Evolutionary conservation across 441 rosid genomes (phyloP).

Genomic region (Pelargonium australe): DNA sequence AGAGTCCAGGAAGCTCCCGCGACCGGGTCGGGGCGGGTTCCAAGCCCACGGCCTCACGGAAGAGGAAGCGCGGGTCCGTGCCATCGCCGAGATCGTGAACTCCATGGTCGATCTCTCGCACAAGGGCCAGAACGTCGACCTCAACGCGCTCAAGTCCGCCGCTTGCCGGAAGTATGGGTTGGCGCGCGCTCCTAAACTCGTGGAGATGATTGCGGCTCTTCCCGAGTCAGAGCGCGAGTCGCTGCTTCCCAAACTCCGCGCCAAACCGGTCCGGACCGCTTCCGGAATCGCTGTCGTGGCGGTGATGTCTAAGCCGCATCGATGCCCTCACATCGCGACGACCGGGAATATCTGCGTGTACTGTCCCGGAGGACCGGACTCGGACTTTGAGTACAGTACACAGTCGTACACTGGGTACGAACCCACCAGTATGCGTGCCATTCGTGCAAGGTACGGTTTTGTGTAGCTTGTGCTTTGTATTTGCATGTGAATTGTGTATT

Average conservation of each 20-base stretch:
- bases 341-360: slow-evolving; percentile 96
- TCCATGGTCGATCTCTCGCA: slow-evolving; percentile 88
- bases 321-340: slow-evolving; percentile 97
- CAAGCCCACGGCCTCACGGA: slow-evolving; percentile 82
- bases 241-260: slow-evolving; percentile 88
- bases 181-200: slow-evolving; percentile 88
- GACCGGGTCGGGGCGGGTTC: slow-evolving; percentile 86
- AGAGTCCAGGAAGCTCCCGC: slow-evolving; percentile 53
- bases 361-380: slow-evolving; percentile 98
- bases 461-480: not conserved
- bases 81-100: slow-evolving; percentile 85
- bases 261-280: slow-evolving; percentile 94
- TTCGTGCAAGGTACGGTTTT: slow-evolving; percentile 76
- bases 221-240: slow-evolving; percentile 89
- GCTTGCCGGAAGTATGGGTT: slow-evolving; percentile 94
- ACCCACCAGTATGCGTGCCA: slow-evolving; percentile 98
- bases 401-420: slow-evolving; percentile 98
- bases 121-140: slow-evolving; percentile 84
- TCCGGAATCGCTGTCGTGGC: slow-evolving; percentile 98
- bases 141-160: slow-evolving; percentile 81
- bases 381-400: slow-evolving; percentile 97
- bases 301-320: slow-evolving; percentile 97
- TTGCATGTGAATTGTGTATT: not conserved
- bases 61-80: slow-evolving; percentile 89
- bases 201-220: slow-evolving; percentile 95